phyloP scores from a whole-genome alignment of 148 eudicot genomes.

The Amaranthus palmeri region DNA sequence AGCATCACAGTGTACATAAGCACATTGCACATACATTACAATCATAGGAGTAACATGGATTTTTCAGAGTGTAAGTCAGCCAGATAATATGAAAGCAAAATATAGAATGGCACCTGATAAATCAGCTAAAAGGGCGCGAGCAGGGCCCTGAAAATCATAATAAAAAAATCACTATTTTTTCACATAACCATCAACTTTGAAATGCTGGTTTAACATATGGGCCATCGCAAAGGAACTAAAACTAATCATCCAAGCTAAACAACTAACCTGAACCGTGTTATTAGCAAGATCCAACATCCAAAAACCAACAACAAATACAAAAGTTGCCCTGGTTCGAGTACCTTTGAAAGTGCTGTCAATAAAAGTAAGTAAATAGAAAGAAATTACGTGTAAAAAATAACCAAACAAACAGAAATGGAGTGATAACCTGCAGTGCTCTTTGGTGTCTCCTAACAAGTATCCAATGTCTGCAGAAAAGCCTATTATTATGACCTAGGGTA shows the following conservation, averaged over 20 bases:
- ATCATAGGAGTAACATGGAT: conserved; percentile 6
- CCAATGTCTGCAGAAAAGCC: conserved; percentile 99
- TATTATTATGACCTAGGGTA: conserved; percentile 83
- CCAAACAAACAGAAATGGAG: conserved; percentile 11
- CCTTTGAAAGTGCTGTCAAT: conserved; percentile 84
- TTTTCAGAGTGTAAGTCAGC: background rate
- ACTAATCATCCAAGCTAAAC: background rate
- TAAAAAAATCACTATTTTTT: conserved; percentile 3
- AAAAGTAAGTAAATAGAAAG: conserved; percentile 22
- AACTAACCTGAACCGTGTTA: conserved; percentile 83
- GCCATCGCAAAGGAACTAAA: background rate
- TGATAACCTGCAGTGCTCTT: conserved; percentile 85
- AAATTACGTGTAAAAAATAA: conserved; percentile 12
- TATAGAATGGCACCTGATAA: conserved; percentile 54
- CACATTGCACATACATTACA: conserved; percentile 5
- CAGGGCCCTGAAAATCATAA: conserved; percentile 69
- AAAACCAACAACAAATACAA: conserved; percentile 82
- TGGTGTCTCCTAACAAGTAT: conserved; percentile 83
- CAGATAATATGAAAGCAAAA: conserved; percentile 1
- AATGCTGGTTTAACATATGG: background rate
- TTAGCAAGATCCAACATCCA: conserved; percentile 99
- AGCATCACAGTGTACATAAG: conserved; percentile 11
- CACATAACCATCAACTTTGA: background rate
- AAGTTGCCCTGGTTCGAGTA: conserved; percentile 88
- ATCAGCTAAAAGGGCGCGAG: conserved; percentile 98